A percentile compares a stretch with the other conserved stretches of the same genome.
Evolutionary conservation across 2,329 filamentous ascomycete genomes (phyloP).

Genomic region (Colletotrichum liriopes): DNA sequence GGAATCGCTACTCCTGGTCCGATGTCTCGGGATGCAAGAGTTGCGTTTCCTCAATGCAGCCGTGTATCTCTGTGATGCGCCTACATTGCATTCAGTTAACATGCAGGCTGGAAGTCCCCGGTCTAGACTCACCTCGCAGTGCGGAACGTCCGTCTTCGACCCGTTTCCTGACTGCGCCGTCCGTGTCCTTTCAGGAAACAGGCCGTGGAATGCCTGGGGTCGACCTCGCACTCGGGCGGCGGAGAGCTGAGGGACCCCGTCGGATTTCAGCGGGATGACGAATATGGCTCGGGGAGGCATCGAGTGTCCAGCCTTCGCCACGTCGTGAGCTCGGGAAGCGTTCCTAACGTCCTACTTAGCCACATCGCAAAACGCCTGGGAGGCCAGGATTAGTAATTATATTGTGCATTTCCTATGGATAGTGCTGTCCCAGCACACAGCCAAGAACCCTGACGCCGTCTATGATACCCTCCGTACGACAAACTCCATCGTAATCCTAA

Average conservation of each 20-base stretch:
- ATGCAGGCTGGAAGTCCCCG: not conserved
- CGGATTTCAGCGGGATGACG: not conserved
- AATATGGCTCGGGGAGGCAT: not conserved
- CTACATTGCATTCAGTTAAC: not conserved
- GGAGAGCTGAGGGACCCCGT: conserved; percentile 13
- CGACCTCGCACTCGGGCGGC: conserved; percentile 25
- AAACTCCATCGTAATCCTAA: not conserved
- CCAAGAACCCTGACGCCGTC: not conserved
- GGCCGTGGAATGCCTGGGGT: not conserved
- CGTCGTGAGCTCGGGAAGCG: not conserved
- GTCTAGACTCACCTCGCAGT: not conserved
- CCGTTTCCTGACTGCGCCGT: not conserved
- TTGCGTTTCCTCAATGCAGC: not conserved
- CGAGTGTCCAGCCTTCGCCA: not conserved
- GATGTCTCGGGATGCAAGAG: not conserved
- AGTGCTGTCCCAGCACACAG: not conserved
- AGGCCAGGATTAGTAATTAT: not conserved
- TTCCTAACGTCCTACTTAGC: not conserved
- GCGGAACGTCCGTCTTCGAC: not conserved
- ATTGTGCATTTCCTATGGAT: not conserved
- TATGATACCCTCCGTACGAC: conserved; percentile 16
- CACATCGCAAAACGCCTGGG: not conserved
- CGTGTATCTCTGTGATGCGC: too few species aligned
- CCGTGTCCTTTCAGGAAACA: not conserved
- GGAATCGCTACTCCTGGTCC: not conserved